Evolutionary conservation across 2,329 filamentous ascomycete genomes (phyloP).

Genomic region (Pyricularia pennisetigena): DNA sequence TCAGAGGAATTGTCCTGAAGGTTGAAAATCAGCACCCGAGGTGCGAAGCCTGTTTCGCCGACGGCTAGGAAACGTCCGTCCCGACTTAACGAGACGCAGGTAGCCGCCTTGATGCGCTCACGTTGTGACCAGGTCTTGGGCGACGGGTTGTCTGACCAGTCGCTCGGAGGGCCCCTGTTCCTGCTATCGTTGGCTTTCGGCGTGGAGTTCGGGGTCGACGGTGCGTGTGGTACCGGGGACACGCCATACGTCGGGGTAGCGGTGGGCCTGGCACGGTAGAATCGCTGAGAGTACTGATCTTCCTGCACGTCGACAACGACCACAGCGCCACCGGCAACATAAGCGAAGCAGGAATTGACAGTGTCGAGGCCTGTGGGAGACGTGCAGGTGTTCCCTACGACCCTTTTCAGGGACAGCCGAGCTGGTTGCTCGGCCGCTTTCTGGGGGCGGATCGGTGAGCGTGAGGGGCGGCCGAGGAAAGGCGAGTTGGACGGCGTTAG

Average conservation of each 20-base stretch:
- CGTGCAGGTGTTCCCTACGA: constrained; percentile 83
- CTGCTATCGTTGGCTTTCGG: constrained; percentile 55
- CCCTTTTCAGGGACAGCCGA: constrained; percentile 65
- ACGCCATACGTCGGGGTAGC: constrained; percentile 57
- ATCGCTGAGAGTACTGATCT: constrained; percentile 63
- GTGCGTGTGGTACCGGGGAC: constrained; percentile 37
- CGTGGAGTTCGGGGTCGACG: constrained; percentile 42
- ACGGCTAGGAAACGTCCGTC: constrained; percentile 84
- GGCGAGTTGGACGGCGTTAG: constrained; percentile 72
- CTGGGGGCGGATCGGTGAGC: constrained; percentile 46
- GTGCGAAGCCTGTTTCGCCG: constrained; percentile 91
- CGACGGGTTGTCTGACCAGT: constrained; percentile 52
- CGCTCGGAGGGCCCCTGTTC: constrained; percentile 39
- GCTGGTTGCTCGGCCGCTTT: constrained; percentile 42
- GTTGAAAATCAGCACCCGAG: constrained; percentile 82
- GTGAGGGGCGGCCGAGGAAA: constrained; percentile 48
- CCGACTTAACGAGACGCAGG: constrained; percentile 77
- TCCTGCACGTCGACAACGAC: constrained; percentile 75
- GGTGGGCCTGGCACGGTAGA: constrained; percentile 78
- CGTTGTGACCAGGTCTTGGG: constrained; percentile 77
- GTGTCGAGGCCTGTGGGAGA: constrained; percentile 81
- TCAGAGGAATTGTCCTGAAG: constrained; percentile 74
- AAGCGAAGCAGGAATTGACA: constrained; percentile 70
- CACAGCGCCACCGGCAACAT: constrained; percentile 88
- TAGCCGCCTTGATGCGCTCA: constrained; percentile 89